phyloP scores from a whole-genome alignment of 805 yeast species.

The Kodamaea nitidulidarum region DNA sequence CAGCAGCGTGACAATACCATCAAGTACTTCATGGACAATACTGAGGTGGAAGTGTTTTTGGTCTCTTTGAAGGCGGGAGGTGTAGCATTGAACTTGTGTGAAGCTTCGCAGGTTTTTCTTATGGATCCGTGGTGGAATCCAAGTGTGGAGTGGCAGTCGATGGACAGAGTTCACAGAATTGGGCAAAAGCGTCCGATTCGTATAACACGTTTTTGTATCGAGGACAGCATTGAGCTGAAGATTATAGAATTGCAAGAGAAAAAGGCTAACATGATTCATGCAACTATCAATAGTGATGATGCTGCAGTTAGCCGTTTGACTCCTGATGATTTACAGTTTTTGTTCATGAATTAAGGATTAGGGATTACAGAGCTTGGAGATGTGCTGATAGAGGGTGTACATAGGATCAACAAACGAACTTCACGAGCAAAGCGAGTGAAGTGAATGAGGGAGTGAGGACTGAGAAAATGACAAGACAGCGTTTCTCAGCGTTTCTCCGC shows the following conservation, averaged over 20 bases:
- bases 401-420: no score
- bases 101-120: conserved; percentile 93
- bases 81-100: conserved; percentile 93
- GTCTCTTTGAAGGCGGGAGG: conserved; percentile 98
- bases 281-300: conserved; percentile 90
- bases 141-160: conserved; percentile 96
- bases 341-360: conserved; percentile 66
- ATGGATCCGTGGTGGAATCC: conserved; percentile 99
- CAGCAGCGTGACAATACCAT: conserved; percentile 90
- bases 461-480: no score
- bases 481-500: no score
- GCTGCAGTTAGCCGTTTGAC: conserved; percentile 85
- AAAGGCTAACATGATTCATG: conserved; percentile 97
- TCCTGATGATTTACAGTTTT: conserved; percentile 91
- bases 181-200: conserved; percentile 94
- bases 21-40: conserved; percentile 86
- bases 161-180: conserved; percentile 96
- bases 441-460: no score
- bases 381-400: no score
- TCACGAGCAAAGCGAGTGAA: no score
- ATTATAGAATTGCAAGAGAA: conserved; percentile 95
- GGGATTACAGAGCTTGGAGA: no score
- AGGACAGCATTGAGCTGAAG: conserved; percentile 94
- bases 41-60: conserved; percentile 86
- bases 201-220: conserved; percentile 88